Evolutionary conservation across 768 basidiomycete species (phyloP).

Genomic region (Austroboletus eburneus): DNA sequence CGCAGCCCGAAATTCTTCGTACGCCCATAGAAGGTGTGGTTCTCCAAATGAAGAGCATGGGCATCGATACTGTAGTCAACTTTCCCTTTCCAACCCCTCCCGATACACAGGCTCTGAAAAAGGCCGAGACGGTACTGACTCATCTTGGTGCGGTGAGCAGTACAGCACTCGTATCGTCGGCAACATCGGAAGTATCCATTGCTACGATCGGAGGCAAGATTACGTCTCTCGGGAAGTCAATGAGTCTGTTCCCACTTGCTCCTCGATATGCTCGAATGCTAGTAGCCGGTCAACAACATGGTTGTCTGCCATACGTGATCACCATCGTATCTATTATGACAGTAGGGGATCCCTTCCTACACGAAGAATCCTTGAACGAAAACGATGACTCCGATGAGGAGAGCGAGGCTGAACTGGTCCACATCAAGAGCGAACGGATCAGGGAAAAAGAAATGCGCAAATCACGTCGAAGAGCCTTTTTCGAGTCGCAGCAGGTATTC

Average conservation of each 20-base stretch:
- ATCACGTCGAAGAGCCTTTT: conserved; percentile 70
- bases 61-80: conserved; percentile 93
- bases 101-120: conserved; percentile 65
- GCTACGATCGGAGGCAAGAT: conserved; percentile 55
- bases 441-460: conserved; percentile 56
- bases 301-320: conserved; percentile 88
- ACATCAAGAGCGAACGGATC: conserved; percentile 44
- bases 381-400: conserved; percentile 41
- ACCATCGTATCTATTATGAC: conserved; percentile 87
- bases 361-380: conserved; percentile 62
- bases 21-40: conserved; percentile 97
- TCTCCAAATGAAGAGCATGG: conserved; percentile 99
- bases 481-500: conserved; percentile 72
- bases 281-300: conserved; percentile 80
- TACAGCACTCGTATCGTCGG: conserved; percentile 22
- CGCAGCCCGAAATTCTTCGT: conserved; percentile 87
- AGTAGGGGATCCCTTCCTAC: conserved; percentile 93
- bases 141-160: conserved; percentile 77
- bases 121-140: conserved; percentile 76
- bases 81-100: conserved; percentile 99
- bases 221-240: conserved; percentile 85
- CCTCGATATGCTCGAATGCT: conserved; percentile 97
- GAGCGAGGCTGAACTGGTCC: conserved; percentile 34
- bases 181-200: conserved; percentile 8
- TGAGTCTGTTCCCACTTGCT: conserved; percentile 91